phyloP scores from a whole-genome alignment of 352 stramenopile species.

The Phytophthora crassamura region DNA sequence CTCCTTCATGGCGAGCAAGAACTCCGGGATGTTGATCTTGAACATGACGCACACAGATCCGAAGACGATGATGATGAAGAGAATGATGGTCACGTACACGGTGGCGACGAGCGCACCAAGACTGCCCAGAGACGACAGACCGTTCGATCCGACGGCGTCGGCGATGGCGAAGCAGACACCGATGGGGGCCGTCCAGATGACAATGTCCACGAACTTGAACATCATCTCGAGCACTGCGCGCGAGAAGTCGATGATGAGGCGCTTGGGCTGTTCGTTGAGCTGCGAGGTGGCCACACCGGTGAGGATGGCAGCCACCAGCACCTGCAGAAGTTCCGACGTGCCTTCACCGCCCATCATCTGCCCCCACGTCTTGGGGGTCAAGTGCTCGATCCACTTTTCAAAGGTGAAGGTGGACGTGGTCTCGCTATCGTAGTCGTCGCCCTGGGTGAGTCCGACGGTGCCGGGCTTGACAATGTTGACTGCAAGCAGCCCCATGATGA shows the following conservation, averaged over 20 bases:
- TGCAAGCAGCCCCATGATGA: constrained; percentile 54
- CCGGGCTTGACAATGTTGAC: constrained; percentile 68
- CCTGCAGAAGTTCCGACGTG: constrained; percentile 64
- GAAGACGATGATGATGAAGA: constrained; percentile 63
- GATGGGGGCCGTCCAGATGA: constrained; percentile 67
- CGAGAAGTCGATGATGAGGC: constrained; percentile 48
- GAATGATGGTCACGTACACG: constrained; percentile 52
- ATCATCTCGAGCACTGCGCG: constrained; percentile 66
- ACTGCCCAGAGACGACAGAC: constrained; percentile 44
- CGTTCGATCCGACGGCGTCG: constrained; percentile 58
- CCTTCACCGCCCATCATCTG: constrained; percentile 71
- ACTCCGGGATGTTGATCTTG: constrained; percentile 54
- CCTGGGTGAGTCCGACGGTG: constrained; percentile 43
- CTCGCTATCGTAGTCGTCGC: constrained; percentile 39
- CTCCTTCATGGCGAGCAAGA: constrained; percentile 57
- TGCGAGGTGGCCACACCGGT: constrained; percentile 48
- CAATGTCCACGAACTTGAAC: constrained; percentile 75
- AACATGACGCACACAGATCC: constrained; percentile 47
- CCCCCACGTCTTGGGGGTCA: constrained; percentile 73
- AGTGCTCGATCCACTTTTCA: constrained; percentile 60
- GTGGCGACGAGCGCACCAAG: constrained; percentile 53
- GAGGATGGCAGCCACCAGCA: constrained; percentile 57
- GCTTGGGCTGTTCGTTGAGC: constrained; percentile 45
- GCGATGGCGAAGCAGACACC: constrained; percentile 68
- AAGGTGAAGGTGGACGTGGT: constrained; percentile 44